phyloP scores from a whole-genome alignment of 495 filamentous ascomycete species.

The Rostrohypoxylon terebratum region DNA sequence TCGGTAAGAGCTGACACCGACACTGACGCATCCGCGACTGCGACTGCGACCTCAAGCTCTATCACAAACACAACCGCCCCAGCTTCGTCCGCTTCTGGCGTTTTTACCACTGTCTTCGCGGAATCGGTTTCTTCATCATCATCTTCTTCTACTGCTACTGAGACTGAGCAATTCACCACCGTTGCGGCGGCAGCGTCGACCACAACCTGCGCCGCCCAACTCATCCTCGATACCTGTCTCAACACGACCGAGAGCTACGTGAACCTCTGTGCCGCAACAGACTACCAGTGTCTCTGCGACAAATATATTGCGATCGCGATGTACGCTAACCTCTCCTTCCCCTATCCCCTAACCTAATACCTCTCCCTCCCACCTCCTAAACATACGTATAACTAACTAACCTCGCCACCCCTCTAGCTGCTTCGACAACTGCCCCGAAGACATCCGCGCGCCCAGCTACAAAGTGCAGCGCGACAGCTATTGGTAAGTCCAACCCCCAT shows the following conservation, averaged over 20 bases:
- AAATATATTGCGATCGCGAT: slow-evolving; percentile 54
- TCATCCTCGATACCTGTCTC: slow-evolving; percentile 61
- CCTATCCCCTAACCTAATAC: too few species aligned
- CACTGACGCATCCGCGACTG: too few species aligned
- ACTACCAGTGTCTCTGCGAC: slow-evolving; percentile 58
- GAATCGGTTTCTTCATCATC: background rate
- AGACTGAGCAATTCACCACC: slow-evolving; percentile 21
- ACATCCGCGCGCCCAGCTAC: slow-evolving; percentile 43
- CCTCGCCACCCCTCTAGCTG: slow-evolving; percentile 45
- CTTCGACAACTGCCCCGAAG: slow-evolving; percentile 64
- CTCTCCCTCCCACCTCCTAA: slow-evolving; percentile 16
- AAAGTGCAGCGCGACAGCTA: slow-evolving; percentile 55
- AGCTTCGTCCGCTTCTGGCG: too few species aligned
- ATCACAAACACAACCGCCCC: background rate
- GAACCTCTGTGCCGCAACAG: slow-evolving; percentile 48
- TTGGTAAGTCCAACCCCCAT: slow-evolving; percentile 46
- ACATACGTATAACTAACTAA: slow-evolving; percentile 15
- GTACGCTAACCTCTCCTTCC: slow-evolving; percentile 40
- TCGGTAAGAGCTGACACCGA: slow-evolving; percentile 16
- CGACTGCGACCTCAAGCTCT: background rate
- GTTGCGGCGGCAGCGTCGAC: background rate
- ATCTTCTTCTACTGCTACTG: slow-evolving; percentile 26
- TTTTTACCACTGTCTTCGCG: too few species aligned
- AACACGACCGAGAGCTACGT: slow-evolving; percentile 53
- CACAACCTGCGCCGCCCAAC: slow-evolving; percentile 54